Evolutionary conservation across 139 green algal species (phyloP), one percentile per base, ranked within the genome.

Genomic region (Volvox reticuliferus): DNA sequence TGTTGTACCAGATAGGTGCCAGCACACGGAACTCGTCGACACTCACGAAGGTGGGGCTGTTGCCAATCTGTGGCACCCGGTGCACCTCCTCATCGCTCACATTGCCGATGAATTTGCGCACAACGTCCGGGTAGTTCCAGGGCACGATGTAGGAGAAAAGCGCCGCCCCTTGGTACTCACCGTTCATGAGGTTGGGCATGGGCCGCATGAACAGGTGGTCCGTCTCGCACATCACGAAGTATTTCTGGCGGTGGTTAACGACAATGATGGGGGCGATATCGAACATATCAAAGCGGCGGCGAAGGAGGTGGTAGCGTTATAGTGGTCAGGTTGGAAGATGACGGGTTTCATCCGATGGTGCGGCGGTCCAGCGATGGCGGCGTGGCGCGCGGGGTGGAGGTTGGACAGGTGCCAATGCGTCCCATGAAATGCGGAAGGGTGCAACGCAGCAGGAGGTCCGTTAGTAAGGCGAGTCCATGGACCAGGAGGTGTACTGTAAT

Each of bases 141-240:
- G 90, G 83, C 33, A 87, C 84, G 50, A 93, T 93, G 90, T 93
- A 93, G 62, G 83, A 87, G 83, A 88, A 88, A 21, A 93, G 75
- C 16, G 92, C 89, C 2, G 92, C 92, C n/a, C 89, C 92, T 30
- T 76, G 65, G 13, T 19, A 37, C 50, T 94, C 92, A n/a, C 92
- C 92, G 63, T 89, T 86, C 97, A 99, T 99, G 33, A 99, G 92
- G 93, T 99, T 99, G 79, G 97, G 97, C 86, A 99, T 94, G 32
- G 98, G 98, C 87, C 96, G 94, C 87, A 99, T 79, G 93, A 99
- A 98, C 32, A 99, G 86, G 94, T 99, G 98, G 93, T 99, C 98
- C 6, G 97, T 97, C 94, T 99, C 98, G 17, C 94, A 95, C 98
- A 99, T 99, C 26, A 99, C 92, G 14, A 99, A 94, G 77, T 98